Percentiles rank a stretch among this genome's conserved stretches.
These are phyloP conservation scores for Heterobasidion annosum DNA, from an alignment of 1,284 basidiomycete genomes.

Conservation along the genomic window DNA sequence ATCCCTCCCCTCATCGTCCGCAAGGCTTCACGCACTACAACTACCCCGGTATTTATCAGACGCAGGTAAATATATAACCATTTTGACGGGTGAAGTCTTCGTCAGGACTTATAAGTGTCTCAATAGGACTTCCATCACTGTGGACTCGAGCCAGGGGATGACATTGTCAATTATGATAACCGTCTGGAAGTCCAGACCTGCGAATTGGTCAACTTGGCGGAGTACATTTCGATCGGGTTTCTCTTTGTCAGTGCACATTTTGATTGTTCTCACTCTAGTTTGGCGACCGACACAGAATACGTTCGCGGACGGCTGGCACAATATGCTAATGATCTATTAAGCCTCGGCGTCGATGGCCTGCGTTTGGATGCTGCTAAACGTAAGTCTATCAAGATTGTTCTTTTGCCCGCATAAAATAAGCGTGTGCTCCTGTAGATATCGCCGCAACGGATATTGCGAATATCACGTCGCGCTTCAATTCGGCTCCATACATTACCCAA, in stretches of 20 bases:
- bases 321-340: constrained; percentile 54
- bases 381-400: constrained; percentile 16
- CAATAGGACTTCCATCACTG: constrained; percentile 56
- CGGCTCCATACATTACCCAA: constrained; percentile 44
- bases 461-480: constrained; percentile 36
- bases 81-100: not conserved
- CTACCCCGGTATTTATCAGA: constrained; percentile 48
- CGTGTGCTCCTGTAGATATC: constrained; percentile 32
- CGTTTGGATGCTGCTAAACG: constrained; percentile 63
- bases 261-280: not conserved
- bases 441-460: constrained; percentile 40
- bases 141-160: constrained; percentile 40
- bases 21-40: constrained; percentile 43
- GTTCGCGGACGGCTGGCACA: constrained; percentile 42
- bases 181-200: constrained; percentile 51
- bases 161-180: constrained; percentile 48
- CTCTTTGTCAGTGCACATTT: not conserved
- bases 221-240: constrained; percentile 23
- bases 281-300: constrained; percentile 52
- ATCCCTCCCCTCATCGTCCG: not conserved
- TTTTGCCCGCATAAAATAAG: not conserved
- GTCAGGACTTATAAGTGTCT: not conserved
- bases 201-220: constrained; percentile 45
- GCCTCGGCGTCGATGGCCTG: constrained; percentile 55
- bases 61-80: constrained; percentile 4